phyloP scores from a whole-genome alignment of 148 eudicot species.

The Oxyria digyna region DNA sequence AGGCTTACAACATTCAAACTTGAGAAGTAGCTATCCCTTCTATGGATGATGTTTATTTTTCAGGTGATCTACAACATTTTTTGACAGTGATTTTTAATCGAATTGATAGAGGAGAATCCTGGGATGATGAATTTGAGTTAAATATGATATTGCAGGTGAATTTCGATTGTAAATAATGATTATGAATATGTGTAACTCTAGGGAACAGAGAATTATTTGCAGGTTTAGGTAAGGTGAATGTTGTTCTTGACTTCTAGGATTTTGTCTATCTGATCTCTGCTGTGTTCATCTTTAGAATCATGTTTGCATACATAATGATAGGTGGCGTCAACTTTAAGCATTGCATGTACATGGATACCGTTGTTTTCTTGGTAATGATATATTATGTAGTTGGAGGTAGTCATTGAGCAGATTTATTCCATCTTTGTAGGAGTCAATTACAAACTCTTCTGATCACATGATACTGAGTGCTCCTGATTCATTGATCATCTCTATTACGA shows the following conservation, averaged over 20 bases:
- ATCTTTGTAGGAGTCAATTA: constrained; percentile 67
- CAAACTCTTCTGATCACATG: constrained; percentile 78
- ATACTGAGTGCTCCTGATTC: constrained; percentile 76
- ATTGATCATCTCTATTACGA: constrained; percentile 58
- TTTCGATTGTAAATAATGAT: background rate
- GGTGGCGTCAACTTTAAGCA: background rate
- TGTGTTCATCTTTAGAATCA: background rate
- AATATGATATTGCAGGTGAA: constrained; percentile 76
- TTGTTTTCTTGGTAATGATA: background rate
- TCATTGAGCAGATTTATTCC: background rate
- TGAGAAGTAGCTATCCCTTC: constrained; percentile 8
- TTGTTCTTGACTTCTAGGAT: background rate
- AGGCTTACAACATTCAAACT: constrained; percentile 1
- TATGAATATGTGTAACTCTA: background rate
- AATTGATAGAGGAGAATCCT: constrained; percentile 81
- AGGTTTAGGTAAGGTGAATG: background rate
- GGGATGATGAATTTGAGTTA: constrained; percentile 98
- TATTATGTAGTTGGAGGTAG: background rate
- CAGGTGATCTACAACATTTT: constrained; percentile 97
- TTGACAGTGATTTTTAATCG: constrained; percentile 66
- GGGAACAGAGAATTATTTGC: constrained; percentile 1
- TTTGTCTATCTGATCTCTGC: constrained; percentile 5
- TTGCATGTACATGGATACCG: background rate
- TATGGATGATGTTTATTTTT: constrained; percentile 4
- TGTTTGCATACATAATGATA: too few relatives aligned